These are phyloP conservation scores for Escallonia rubra DNA, from an alignment of 129 eudicot species.

Conservation along the genomic window DNA sequence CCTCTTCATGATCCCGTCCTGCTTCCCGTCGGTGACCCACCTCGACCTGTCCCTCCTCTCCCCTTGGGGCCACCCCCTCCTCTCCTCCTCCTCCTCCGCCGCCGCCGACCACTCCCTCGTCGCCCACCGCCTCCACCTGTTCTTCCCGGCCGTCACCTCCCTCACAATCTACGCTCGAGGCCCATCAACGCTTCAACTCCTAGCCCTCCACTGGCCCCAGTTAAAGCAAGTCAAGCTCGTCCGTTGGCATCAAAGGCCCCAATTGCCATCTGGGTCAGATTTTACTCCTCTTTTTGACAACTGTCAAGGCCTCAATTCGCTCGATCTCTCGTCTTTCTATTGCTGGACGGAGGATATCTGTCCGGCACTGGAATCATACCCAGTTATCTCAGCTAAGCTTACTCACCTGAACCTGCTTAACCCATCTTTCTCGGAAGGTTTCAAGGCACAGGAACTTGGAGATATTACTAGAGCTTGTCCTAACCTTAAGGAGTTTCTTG, in stretches of 20 bases:
- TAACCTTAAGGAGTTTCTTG: slow-evolving; percentile 41
- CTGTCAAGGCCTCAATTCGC: slow-evolving; percentile 1
- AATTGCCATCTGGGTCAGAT: slow-evolving; percentile 44
- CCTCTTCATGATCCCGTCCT: slow-evolving; percentile 57
- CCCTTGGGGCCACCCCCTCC: slow-evolving; percentile 79
- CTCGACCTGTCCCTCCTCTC: slow-evolving; percentile 90
- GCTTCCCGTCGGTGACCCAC: slow-evolving; percentile 51
- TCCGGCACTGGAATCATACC: slow-evolving; percentile 30
- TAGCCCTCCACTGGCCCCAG: slow-evolving; percentile 47
- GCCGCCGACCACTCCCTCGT: slow-evolving; percentile 25
- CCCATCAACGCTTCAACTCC: slow-evolving; percentile 25
- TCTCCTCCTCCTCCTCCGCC: slow-evolving; percentile 10
- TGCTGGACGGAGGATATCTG: slow-evolving; percentile 91
- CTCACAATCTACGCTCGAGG: slow-evolving; percentile 59
- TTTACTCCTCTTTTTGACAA: slow-evolving; percentile 33
- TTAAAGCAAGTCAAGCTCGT: slow-evolving; percentile 54
- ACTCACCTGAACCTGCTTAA: slow-evolving; percentile 51
- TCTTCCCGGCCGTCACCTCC: slow-evolving; percentile 51
- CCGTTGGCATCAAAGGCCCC: slow-evolving; percentile 93
- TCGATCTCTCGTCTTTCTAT: slow-evolving; percentile 66
- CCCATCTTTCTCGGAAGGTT: slow-evolving; percentile 75
- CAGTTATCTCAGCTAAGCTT: slow-evolving; percentile 24
- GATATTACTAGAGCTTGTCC: slow-evolving; percentile 56
- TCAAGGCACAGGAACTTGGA: slow-evolving; percentile 54
- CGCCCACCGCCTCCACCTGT: slow-evolving; percentile 37